A percentile compares a stretch with the other conserved stretches of the same genome.
Evolutionary conservation across 371 early-diverging fungal species (phyloP).

Genomic region (Mycotypha africana): DNA sequence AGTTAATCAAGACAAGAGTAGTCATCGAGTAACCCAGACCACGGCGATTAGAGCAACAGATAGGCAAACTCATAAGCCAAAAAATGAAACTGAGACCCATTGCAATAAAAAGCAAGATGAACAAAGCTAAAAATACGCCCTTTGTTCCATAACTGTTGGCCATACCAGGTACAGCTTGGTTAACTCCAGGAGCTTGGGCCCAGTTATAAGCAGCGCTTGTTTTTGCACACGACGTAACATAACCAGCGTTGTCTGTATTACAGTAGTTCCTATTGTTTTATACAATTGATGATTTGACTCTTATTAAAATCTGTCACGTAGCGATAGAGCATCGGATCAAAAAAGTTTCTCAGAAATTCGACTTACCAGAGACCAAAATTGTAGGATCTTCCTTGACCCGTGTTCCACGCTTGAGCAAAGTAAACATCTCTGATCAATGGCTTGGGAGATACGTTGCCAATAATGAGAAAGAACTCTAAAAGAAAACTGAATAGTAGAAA

Average conservation of each 20-base stretch:
- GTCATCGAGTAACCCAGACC: constrained; percentile 19
- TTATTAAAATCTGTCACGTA: neutral
- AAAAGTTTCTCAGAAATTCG: too few species aligned
- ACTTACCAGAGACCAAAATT: constrained; percentile 33
- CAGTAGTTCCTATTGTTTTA: constrained; percentile 22
- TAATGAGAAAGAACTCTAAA: constrained; percentile 29
- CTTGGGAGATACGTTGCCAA: constrained; percentile 28
- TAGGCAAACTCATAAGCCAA: constrained; percentile 30
- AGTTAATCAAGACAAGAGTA: constrained; percentile 22
- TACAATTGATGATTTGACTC: neutral
- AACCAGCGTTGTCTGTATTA: constrained; percentile 8
- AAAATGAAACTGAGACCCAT: constrained; percentile 27
- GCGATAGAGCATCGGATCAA: neutral
- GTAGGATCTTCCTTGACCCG: constrained; percentile 4
- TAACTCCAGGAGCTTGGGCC: constrained; percentile 27
- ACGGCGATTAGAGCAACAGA: constrained; percentile 20
- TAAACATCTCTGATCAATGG: constrained; percentile 18
- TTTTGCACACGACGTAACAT: constrained; percentile 8
- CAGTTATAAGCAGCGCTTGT: constrained; percentile 30
- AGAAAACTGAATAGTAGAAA: constrained; percentile 31
- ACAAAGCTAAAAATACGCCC: constrained; percentile 29
- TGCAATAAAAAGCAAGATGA: constrained; percentile 29
- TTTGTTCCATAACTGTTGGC: constrained; percentile 4
- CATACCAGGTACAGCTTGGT: constrained; percentile 4
- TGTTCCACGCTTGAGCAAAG: constrained; percentile 18